These are phyloP conservation scores for Hymenochaete sp. DNA, from an alignment of 1,284 basidiomycete genomes.

Conservation along the genomic window DNA sequence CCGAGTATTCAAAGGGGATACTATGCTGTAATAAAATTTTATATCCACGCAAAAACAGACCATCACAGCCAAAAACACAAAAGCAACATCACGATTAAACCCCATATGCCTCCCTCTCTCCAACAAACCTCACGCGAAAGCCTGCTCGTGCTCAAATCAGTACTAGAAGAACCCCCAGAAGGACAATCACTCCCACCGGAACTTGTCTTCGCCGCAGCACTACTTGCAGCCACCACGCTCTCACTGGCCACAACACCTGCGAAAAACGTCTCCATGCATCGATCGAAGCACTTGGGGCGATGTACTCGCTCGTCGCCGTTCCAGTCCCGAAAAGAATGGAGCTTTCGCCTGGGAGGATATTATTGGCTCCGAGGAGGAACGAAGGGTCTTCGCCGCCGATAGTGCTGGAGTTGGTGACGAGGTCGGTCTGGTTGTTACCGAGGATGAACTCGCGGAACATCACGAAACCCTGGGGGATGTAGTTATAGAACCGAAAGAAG, in stretches of 20 bases:
- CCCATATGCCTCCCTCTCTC: too few species aligned
- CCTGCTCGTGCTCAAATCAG: too few species aligned
- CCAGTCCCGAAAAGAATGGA: conserved; percentile 45
- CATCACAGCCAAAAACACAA: too few species aligned
- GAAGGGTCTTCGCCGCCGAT: conserved; percentile 45
- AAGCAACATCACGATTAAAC: too few species aligned
- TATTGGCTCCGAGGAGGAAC: conserved; percentile 27
- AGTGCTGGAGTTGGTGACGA: conserved; percentile 34
- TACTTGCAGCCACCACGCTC: background rate
- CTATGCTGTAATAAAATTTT: too few species aligned
- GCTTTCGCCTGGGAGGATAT: conserved; percentile 41
- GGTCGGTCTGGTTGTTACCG: conserved; percentile 43
- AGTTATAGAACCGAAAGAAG: too few species aligned
- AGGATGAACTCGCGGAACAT: conserved; percentile 54
- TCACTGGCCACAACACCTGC: background rate
- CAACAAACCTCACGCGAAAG: too few species aligned
- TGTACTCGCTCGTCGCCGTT: conserved; percentile 40
- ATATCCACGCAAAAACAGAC: too few species aligned
- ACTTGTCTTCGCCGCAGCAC: background rate
- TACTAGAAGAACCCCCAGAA: too few species aligned
- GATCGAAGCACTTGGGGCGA: conserved; percentile 44
- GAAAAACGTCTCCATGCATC: conserved; percentile 43
- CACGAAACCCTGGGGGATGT: conserved; percentile 43
- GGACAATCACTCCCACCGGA: too few species aligned
- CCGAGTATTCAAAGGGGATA: too few species aligned